Percentiles rank a stretch among this genome's conserved stretches.
phyloP scores from a whole-genome alignment of 768 basidiomycete genomes.

The Leccinum boreale region DNA sequence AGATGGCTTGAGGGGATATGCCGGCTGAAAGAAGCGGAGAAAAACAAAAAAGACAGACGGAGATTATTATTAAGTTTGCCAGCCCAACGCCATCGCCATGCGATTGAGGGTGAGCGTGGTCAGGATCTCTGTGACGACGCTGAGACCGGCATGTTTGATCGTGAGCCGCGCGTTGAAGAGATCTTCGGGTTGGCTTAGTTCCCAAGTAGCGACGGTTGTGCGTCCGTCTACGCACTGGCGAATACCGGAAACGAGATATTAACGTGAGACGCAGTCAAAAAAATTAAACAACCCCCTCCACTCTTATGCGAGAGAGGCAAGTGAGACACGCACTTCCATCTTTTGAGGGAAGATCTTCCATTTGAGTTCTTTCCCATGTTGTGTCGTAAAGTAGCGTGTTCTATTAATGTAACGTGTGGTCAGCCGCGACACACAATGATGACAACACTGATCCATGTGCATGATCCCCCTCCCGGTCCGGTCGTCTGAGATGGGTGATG shows the following conservation, averaged over 20 bases:
- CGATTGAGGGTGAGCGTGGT: conserved; percentile 73
- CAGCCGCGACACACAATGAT: neutral
- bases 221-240: conserved; percentile 67
- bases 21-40: neutral
- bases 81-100: conserved; percentile 59
- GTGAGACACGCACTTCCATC: conserved; percentile 56
- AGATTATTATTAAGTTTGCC: conserved; percentile 33
- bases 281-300: neutral
- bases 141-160: conserved; percentile 54
- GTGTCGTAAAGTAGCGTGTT: conserved; percentile 72
- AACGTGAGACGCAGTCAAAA: conserved; percentile 4
- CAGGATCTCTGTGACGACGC: conserved; percentile 71
- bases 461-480: neutral
- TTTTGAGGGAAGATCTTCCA: conserved; percentile 63
- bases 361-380: conserved; percentile 68
- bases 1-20: neutral
- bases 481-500: neutral
- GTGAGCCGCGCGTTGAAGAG: conserved; percentile 59
- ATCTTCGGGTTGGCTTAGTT: conserved; percentile 53
- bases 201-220: conserved; percentile 64
- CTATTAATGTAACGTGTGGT: conserved; percentile 32
- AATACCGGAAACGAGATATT: neutral
- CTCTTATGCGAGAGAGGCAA: neutral
- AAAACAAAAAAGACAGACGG: neutral
- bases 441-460: neutral